A percentile compares a stretch with the other conserved stretches of the same genome.
Evolutionary conservation across 2,329 filamentous ascomycete genomes (phyloP).

Genomic region (Metarhizium robertsii): DNA sequence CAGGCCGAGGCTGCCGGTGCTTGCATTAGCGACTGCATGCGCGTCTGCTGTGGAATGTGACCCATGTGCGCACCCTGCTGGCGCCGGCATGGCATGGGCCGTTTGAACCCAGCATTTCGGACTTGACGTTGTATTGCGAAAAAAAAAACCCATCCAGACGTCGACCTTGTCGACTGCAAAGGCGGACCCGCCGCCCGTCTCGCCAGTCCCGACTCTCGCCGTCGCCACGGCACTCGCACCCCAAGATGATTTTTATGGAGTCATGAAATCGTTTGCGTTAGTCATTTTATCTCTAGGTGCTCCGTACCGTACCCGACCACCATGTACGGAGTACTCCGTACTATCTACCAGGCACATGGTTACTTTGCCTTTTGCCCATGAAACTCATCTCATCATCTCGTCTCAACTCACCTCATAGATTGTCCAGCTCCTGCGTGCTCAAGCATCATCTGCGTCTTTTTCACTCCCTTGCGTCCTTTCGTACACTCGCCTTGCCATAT

Average conservation of each 20-base stretch:
- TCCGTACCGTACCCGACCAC: too few species aligned
- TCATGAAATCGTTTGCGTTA: not conserved
- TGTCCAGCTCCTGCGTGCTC: not conserved
- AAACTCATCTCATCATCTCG: too few species aligned
- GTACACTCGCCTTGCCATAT: not conserved
- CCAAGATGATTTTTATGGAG: not conserved
- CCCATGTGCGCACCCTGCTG: not conserved
- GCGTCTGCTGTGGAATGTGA: not conserved
- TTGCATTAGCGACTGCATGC: not conserved
- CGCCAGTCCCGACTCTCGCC: slow-evolving; percentile 3
- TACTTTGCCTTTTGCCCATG: too few species aligned
- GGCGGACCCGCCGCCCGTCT: slow-evolving; percentile 3
- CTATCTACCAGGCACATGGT: too few species aligned
- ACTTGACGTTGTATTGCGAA: too few species aligned
- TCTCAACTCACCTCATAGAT: not conserved
- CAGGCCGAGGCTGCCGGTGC: not conserved
- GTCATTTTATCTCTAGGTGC: not conserved
- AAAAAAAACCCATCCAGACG: too few species aligned
- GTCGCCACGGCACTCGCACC: not conserved
- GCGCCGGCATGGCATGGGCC: too few species aligned
- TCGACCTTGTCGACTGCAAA: not conserved
- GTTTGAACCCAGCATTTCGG: too few species aligned
- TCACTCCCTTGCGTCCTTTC: not conserved
- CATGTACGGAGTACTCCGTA: too few species aligned
- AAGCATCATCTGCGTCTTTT: not conserved